Base-by-base conservation (phyloP, 352 stramenopile species). In the Phytophthora citrophthora region DNA sequence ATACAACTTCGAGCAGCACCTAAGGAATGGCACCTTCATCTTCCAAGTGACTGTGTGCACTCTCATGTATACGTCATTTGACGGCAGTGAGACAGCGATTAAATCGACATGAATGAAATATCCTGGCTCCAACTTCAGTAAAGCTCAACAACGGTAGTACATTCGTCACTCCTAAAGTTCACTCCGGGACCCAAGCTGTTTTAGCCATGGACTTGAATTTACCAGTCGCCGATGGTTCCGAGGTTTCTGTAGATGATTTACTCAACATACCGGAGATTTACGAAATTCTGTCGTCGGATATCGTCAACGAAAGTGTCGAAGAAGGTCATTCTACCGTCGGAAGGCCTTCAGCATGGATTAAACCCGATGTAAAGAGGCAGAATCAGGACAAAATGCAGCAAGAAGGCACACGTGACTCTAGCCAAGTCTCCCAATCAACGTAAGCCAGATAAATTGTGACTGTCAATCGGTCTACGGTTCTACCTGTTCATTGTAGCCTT, bases 181-280 rank as follows among this genome's bases (percentile, higher is more conserved):
- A 6, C 26, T 29, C 26, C 26, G 26, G 26, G 27, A 32, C 27
- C 6, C 4, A 32, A 32, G 27, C 15, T 13, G 2, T 1, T 9
- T 23, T 29, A 36, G 5, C 12, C 23, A 68, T 68, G 50, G 16
- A 44, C 9, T 62, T 52, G 11, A 18, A 24, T 5, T 6, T 45
- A 20, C 26, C 39, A 10, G 9, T 5, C 2, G 15, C 23, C 40
- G 13, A 49, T 16, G 2, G 12, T 11, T 46, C 47, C 9, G 53
- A 20, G 10, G 27, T 58, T 11, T 18, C 36, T 31, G 61, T 61
- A 0, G 32, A 60, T 18, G 51, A 72, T n/a, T n/a, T 65, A n/a
- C 29, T 72, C 15, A 18, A 54, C 11, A 38, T 68, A 5, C 47
- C 49, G 4, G 63, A 63, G 20, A 71, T 67, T 26, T 24, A 47